phyloP scores from a whole-genome alignment of 441 rosid species.

The Populus trichocarpa region DNA sequence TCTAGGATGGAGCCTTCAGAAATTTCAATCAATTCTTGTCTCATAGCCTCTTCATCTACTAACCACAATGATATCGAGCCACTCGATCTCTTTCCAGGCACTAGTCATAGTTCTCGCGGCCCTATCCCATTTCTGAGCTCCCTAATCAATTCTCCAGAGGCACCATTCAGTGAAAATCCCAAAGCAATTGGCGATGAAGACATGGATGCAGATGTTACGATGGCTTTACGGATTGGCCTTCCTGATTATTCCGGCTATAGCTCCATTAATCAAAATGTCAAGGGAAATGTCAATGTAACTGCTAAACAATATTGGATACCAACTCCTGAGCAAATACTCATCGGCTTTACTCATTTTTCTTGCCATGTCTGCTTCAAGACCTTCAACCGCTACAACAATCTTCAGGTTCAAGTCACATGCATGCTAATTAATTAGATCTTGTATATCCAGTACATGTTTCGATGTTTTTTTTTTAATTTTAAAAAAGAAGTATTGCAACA shows the following conservation, averaged over 20 bases:
- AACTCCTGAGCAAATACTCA: slow-evolving; percentile 62
- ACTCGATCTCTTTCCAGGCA: slow-evolving; percentile 47
- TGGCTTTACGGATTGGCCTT: slow-evolving; percentile 74
- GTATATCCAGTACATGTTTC: not conserved
- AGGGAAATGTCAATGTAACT: slow-evolving; percentile 19
- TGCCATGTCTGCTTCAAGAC: slow-evolving; percentile 82
- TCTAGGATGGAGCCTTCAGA: slow-evolving; percentile 33
- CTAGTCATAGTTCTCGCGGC: slow-evolving; percentile 18
- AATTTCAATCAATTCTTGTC: slow-evolving; percentile 25
- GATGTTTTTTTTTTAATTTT: not conserved
- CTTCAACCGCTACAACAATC: slow-evolving; percentile 90
- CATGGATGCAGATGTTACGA: slow-evolving; percentile 37
- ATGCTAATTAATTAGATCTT: not conserved
- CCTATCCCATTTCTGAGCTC: slow-evolving; percentile 39
- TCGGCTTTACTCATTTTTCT: slow-evolving; percentile 70
- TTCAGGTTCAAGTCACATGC: slow-evolving; percentile 46
- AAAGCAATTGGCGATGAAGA: slow-evolving; percentile 24
- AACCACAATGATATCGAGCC: slow-evolving; percentile 33
- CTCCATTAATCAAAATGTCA: slow-evolving; percentile 13
- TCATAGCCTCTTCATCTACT: slow-evolving; percentile 11
- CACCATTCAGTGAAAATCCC: slow-evolving; percentile 25
- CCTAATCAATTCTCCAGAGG: slow-evolving; percentile 14
- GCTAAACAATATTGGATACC: slow-evolving; percentile 72
- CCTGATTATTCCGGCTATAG: slow-evolving; percentile 31
- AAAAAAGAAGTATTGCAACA: not conserved